phyloP scores from a whole-genome alignment of 129 eudicot species.

The Artemisia tridentata region DNA sequence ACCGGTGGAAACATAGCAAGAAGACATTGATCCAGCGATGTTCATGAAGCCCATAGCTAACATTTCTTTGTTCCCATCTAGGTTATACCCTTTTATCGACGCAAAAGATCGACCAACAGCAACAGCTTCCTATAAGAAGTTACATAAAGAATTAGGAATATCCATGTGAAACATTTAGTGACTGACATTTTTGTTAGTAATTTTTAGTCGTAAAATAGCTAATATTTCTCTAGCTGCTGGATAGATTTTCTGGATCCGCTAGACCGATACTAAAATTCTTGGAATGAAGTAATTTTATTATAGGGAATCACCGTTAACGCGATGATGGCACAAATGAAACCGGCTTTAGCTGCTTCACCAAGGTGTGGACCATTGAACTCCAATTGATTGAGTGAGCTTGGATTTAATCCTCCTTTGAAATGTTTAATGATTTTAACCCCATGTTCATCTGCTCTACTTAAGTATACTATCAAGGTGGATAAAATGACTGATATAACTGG shows the following conservation, averaged over 20 bases:
- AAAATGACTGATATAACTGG: constrained; percentile 64
- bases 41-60: constrained; percentile 78
- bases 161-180: neutral
- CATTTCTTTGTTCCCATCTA: constrained; percentile 91
- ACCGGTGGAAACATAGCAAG: constrained; percentile 78
- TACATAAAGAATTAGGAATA: neutral
- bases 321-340: constrained; percentile 58
- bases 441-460: constrained; percentile 61
- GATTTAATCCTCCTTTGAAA: constrained; percentile 69
- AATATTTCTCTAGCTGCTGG: too few species aligned
- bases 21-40: constrained; percentile 67
- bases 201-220: too few species aligned
- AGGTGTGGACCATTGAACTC: constrained; percentile 49
- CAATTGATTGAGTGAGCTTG: constrained; percentile 54
- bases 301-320: constrained; percentile 51
- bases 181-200: too few species aligned
- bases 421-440: constrained; percentile 65
- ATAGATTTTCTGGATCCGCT: too few species aligned
- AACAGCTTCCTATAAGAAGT: constrained; percentile 58
- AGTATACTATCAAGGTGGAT: constrained; percentile 55
- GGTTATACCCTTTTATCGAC: constrained; percentile 53
- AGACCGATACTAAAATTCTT: too few species aligned
- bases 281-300: neutral
- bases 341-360: constrained; percentile 54
- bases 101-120: constrained; percentile 84